Evolutionary conservation across 2,329 filamentous ascomycete genomes (phyloP).

Genomic region (Penicillium verrucosum): DNA sequence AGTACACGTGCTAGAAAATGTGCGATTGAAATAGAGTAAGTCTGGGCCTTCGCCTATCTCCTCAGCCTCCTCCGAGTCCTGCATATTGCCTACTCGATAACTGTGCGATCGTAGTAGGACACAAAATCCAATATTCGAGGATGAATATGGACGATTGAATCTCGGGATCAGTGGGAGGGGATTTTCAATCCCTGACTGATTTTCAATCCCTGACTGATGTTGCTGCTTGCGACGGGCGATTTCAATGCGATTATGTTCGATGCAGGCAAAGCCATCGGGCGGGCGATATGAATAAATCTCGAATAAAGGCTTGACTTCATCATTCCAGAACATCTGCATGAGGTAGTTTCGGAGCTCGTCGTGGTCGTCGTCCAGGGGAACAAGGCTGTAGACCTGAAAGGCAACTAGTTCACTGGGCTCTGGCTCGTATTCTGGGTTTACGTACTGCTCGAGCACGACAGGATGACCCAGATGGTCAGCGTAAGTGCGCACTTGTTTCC

Average conservation of each 20-base stretch:
- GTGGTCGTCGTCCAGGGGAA: constrained; percentile 7
- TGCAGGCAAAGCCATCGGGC: constrained; percentile 14
- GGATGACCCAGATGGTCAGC: constrained; percentile 15
- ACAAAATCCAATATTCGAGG: constrained; percentile 9
- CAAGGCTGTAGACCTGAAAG: constrained; percentile 16
- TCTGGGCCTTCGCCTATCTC: constrained; percentile 11
- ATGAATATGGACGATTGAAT: no score
- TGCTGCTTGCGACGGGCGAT: constrained; percentile 19
- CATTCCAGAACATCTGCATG: constrained; percentile 4
- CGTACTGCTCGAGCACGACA: constrained; percentile 15
- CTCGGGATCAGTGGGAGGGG: constrained; percentile 12
- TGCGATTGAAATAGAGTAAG: constrained; percentile 15
- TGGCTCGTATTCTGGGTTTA: constrained; percentile 3
- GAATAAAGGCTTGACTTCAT: constrained; percentile 16
- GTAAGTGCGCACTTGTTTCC: constrained; percentile 16
- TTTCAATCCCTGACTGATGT: constrained; percentile 3
- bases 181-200: constrained; percentile 4
- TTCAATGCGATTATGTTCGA: constrained; percentile 16
- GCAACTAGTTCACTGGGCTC: neutral
- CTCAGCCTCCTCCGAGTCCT: neutral
- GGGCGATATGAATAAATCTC: constrained; percentile 21
- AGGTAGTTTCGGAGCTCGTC: constrained; percentile 14
- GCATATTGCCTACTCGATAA: constrained; percentile 12
- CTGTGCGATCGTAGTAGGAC: constrained; percentile 15
- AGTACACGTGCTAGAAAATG: constrained; percentile 8